Conservation (phyloP, 1,284 basidiomycete species). For the Cutaneotrichosporon cavernicola region DNA sequence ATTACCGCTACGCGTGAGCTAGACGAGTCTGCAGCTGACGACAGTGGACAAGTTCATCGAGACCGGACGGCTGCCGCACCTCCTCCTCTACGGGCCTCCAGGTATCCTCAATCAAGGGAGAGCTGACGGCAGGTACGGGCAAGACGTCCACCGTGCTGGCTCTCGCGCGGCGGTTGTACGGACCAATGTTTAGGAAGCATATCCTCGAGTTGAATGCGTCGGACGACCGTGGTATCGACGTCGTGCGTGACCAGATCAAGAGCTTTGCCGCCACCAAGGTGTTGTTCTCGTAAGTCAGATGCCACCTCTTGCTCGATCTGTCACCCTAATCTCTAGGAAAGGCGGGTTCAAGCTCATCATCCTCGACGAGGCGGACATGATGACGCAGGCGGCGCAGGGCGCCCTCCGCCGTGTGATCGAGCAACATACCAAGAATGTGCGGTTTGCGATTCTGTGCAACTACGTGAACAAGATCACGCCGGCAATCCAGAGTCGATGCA, state of each 20-base stretch:
- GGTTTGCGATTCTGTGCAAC: slow-evolving; percentile 99
- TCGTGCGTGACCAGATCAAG: slow-evolving; percentile 98
- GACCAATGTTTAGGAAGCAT: slow-evolving; percentile 61
- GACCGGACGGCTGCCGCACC: slow-evolving; percentile 88
- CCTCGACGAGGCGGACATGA: slow-evolving; percentile 99
- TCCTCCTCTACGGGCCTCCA: slow-evolving; percentile 96
- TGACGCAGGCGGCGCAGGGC: slow-evolving; percentile 96
- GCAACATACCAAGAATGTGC: slow-evolving; percentile 96
- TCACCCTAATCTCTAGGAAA: slow-evolving; percentile 58
- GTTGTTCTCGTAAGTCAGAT: slow-evolving; percentile 58
- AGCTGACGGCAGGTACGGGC: slow-evolving; percentile 71
- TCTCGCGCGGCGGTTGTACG: slow-evolving; percentile 88
- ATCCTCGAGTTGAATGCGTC: slow-evolving; percentile 98
- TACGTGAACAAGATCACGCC: slow-evolving; percentile 99
- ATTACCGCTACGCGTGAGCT: slow-evolving; percentile 84
- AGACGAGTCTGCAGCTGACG: slow-evolving; percentile 3
- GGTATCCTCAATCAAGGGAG: slow-evolving; percentile 48
- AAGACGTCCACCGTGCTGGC: slow-evolving; percentile 98
- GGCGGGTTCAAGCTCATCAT: slow-evolving; percentile 92
- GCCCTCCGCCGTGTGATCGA: slow-evolving; percentile 96
- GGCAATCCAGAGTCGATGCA: slow-evolving; percentile 97
- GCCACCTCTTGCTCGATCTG: no score
- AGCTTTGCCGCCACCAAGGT: slow-evolving; percentile 96
- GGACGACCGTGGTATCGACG: slow-evolving; percentile 94
- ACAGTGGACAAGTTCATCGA: slow-evolving; percentile 95